These are phyloP conservation scores for Lachnellula suecica DNA, from an alignment of 2,329 filamentous ascomycete species.

Conservation along the genomic window DNA sequence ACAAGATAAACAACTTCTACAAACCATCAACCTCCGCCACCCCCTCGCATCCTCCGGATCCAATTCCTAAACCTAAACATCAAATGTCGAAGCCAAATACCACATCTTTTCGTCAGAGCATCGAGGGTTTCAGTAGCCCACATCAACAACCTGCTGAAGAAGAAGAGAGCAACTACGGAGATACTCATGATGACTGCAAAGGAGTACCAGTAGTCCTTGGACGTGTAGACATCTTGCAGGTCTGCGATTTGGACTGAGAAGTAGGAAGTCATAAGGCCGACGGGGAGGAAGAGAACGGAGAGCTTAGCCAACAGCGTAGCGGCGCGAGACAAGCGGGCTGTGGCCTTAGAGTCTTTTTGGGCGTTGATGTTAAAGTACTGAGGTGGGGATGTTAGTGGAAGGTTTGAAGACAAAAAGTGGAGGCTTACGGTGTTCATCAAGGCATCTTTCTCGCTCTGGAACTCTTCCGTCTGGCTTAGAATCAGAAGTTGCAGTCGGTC, in stretches of 20 bases:
- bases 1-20: background rate
- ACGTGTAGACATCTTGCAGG: slow-evolving; percentile 55
- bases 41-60: background rate
- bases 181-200: slow-evolving; percentile 64
- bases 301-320: slow-evolving; percentile 73
- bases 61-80: background rate
- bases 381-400: slow-evolving; percentile 13
- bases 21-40: background rate
- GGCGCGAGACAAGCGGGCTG: slow-evolving; percentile 69
- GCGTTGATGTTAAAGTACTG: slow-evolving; percentile 78
- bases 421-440: slow-evolving; percentile 61
- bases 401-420: background rate
- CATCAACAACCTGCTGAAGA: slow-evolving; percentile 47
- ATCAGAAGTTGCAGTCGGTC: slow-evolving; percentile 61
- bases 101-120: slow-evolving; percentile 17
- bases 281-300: slow-evolving; percentile 73
- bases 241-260: slow-evolving; percentile 66
- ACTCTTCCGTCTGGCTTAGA: slow-evolving; percentile 60
- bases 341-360: slow-evolving; percentile 71
- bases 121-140: slow-evolving; percentile 46
- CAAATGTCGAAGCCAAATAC: background rate
- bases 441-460: slow-evolving; percentile 68
- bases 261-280: slow-evolving; percentile 73
- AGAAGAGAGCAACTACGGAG: slow-evolving; percentile 58
- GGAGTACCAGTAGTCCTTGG: slow-evolving; percentile 64